Evolutionary conservation across 495 filamentous ascomycete genomes (phyloP).

Genomic region (Aspergillus cristatus): DNA sequence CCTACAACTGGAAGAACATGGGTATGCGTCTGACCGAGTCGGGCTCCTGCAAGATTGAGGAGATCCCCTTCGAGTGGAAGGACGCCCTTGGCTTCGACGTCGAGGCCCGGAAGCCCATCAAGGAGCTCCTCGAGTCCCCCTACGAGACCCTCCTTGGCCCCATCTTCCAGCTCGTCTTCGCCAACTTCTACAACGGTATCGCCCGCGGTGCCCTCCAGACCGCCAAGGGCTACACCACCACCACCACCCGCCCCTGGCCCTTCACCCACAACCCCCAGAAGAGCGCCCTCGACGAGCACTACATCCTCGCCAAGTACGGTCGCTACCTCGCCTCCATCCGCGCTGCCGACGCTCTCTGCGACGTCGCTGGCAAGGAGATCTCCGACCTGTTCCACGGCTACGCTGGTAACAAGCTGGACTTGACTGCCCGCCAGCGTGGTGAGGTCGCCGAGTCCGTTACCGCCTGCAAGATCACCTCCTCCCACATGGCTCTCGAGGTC

Average conservation of each 20-base stretch:
- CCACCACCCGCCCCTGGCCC: conserved; percentile 38
- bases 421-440: conserved; percentile 31
- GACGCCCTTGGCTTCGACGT: conserved; percentile 41
- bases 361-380: conserved; percentile 30
- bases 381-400: conserved; percentile 24
- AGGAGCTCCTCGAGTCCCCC: conserved; percentile 26
- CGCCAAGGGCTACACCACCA: conserved; percentile 31
- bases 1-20: conserved; percentile 44
- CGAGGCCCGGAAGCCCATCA: conserved; percentile 22
- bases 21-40: conserved; percentile 44
- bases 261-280: conserved; percentile 37
- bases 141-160: conserved; percentile 24
- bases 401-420: conserved; percentile 6
- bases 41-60: conserved; percentile 37
- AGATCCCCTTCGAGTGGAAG: conserved; percentile 32
- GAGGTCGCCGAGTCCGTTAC: conserved; percentile 41
- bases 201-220: conserved; percentile 32
- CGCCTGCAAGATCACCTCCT: conserved; percentile 38
- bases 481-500: conserved; percentile 38
- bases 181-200: conserved; percentile 45
- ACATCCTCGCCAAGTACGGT: conserved; percentile 41
- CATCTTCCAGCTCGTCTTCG: conserved; percentile 42
- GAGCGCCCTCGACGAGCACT: conserved; percentile 35
- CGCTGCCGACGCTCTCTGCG: conserved; percentile 36
- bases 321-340: conserved; percentile 39